Percentiles rank a stretch among this genome's conserved stretches.
Conservation (phyloP, 495 filamentous ascomycete species). For the Pseudevernia furfuracea region DNA sequence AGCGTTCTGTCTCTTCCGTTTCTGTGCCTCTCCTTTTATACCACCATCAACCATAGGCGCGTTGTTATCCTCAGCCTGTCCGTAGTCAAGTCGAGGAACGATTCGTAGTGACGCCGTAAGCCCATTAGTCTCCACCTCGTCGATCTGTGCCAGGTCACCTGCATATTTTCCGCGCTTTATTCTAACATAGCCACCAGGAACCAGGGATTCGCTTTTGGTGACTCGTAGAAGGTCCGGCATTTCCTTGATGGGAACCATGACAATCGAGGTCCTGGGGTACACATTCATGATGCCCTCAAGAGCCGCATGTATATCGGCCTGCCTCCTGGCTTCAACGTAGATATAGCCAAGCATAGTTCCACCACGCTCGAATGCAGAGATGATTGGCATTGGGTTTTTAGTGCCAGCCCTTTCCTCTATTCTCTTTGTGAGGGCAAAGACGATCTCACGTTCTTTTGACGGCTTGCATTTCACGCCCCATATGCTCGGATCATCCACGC, state of each 20-base stretch:
- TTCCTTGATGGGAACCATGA: conserved; percentile 90
- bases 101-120: conserved; percentile 77
- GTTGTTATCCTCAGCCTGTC: conserved; percentile 67
- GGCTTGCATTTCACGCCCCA: conserved; percentile 91
- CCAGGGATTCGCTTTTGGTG: conserved; percentile 73
- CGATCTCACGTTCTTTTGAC: conserved; percentile 86
- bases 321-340: conserved; percentile 83
- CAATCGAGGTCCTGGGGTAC: conserved; percentile 74
- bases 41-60: conserved; percentile 43
- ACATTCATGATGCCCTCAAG: conserved; percentile 76
- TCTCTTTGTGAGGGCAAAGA: conserved; percentile 79
- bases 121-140: conserved; percentile 88
- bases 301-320: conserved; percentile 74
- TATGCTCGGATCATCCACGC: conserved; percentile 90
- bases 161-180: conserved; percentile 77
- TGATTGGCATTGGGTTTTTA: conserved; percentile 69
- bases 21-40: conserved; percentile 39
- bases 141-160: conserved; percentile 85
- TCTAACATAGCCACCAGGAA: conserved; percentile 86
- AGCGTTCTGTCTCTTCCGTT: conserved; percentile 67
- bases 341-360: conserved; percentile 86
- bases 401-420: conserved; percentile 68
- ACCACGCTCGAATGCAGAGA: conserved; percentile 82
- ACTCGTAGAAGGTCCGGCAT: conserved; percentile 94
- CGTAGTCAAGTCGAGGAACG: conserved; percentile 89